These are phyloP conservation scores for Nidula microcarpa DNA, from an alignment of 768 basidiomycete genomes.

Conservation along the genomic window DNA sequence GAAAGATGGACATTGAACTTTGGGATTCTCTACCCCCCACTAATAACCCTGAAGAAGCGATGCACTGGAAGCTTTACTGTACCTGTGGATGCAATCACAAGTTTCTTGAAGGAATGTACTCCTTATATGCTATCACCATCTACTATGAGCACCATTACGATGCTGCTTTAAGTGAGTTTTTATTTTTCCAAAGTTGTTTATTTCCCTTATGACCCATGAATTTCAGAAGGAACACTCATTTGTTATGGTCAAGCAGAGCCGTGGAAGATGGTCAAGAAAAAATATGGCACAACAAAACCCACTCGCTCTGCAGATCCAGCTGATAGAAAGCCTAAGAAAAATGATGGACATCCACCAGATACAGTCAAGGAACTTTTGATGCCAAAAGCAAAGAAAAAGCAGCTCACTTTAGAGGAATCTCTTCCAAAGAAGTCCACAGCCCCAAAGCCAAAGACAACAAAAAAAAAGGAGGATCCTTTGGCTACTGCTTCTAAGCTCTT, in stretches of 20 bases:
- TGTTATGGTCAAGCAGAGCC: too few species aligned
- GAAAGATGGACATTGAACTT: constrained; percentile 7
- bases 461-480: too few species aligned
- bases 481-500: too few species aligned
- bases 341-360: constrained; percentile 16
- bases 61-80: constrained; percentile 7
- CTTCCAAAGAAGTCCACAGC: too few species aligned
- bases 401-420: too few species aligned
- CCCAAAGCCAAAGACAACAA: too few species aligned
- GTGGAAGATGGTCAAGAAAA: too few species aligned
- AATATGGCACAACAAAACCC: too few species aligned
- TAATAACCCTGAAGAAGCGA: constrained; percentile 5
- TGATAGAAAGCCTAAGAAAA: constrained; percentile 10
- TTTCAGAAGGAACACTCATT: constrained; percentile 16
- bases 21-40: constrained; percentile 3
- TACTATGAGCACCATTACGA: constrained; percentile 13
- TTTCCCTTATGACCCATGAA: constrained; percentile 12
- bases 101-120: constrained; percentile 17
- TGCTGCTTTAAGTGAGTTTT: too few species aligned
- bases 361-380: not conserved
- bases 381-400: not conserved
- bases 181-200: too few species aligned
- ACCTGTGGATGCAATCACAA: constrained; percentile 1
- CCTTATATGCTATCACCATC: constrained; percentile 9
- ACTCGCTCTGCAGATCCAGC: constrained; percentile 5